A percentile compares a stretch with the other conserved stretches of the same genome.
Evolutionary conservation across 2,329 filamentous ascomycete genomes (phyloP).

Genomic region (Hypoxylon sp.): DNA sequence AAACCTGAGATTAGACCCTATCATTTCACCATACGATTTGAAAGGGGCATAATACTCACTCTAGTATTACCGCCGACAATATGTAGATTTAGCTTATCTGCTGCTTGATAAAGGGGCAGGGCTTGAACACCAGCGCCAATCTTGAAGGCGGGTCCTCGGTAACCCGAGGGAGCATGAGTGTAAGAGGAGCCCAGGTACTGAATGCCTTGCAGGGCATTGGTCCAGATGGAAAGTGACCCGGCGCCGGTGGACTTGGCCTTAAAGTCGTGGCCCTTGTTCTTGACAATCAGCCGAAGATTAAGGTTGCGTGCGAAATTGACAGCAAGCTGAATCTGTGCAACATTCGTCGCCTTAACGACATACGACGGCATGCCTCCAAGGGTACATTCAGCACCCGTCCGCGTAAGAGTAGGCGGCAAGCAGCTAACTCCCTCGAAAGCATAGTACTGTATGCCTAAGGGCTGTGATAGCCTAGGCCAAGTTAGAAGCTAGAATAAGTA

Average conservation of each 20-base stretch:
- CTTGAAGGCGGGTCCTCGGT: conserved; percentile 65
- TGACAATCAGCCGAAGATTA: conserved; percentile 65
- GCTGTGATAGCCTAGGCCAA: conserved; percentile 44
- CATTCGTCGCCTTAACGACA: conserved; percentile 59
- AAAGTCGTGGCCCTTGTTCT: conserved; percentile 69
- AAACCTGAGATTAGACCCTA: conserved; percentile 23
- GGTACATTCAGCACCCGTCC: conserved; percentile 53
- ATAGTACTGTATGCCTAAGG: conserved; percentile 58
- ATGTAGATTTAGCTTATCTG: conserved; percentile 61
- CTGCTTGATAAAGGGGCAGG: conserved; percentile 66
- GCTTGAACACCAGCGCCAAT: conserved; percentile 69
- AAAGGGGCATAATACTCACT: conserved; percentile 17
- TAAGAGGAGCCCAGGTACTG: conserved; percentile 53
- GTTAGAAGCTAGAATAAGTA: not conserved
- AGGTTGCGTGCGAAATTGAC: conserved; percentile 62
- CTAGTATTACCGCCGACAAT: conserved; percentile 68
- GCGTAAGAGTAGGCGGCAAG: conserved; percentile 48
- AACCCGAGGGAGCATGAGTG: conserved; percentile 40
- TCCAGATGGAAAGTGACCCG: conserved; percentile 57
- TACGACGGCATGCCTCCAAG: conserved; percentile 61
- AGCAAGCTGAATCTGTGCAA: conserved; percentile 61
- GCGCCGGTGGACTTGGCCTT: conserved; percentile 57
- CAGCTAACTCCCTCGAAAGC: conserved; percentile 53
- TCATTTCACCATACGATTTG: not conserved
- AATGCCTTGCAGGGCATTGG: conserved; percentile 54